Base-by-base conservation (phyloP, 495 filamentous ascomycete genomes). In the Cercophora sp. region DNA sequence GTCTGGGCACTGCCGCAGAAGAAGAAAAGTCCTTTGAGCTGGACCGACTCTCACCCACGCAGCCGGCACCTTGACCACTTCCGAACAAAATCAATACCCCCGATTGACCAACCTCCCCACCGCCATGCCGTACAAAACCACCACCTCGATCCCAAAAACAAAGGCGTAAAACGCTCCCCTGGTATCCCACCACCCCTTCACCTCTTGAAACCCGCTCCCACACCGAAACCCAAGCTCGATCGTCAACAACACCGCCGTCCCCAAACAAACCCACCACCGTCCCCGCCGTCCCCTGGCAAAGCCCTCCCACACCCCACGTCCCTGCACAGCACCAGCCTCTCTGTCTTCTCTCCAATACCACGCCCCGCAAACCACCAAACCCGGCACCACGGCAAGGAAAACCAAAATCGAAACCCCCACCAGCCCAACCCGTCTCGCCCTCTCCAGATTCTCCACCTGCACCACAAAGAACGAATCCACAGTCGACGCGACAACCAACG, bases 361-460 rank as follows among this genome's bases (percentile, higher is more conserved):
- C 34, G 9, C n/a, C 32, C 18, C 23, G 32, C 36, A 6, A 18
- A 53, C 34, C 11, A 8, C 27, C 1, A 51, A 47, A 19, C 92
- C 64, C 0, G 90, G 88, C 1, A 90, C 69, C 61, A 89, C 87
- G 2, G 83, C 75, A 45, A 91, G 65, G 49, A 85, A 62, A 9
- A 79, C 66, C 58, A 86, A 78, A 56, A 82, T 85, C 2, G 83
- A 84, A 4, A 67, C 55, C 15, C 77, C 85, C 47, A 84, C 81
- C 8, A 86, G 76, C 56, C 85, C 78, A 37, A 92, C 74, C 74
- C 37, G 78, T 78, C 59, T 81, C 76, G 46, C 77, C 76, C 1
- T 63, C 68, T 9, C 41, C 16, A 48, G 3, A 10, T 10, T 25
- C 2, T 26, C 24, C 31, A 78, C 37, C 53, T 80, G 70, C 0